Conservation (phyloP, 106 monocot genomes). For the Dendrobium chrysotoxum region DNA sequence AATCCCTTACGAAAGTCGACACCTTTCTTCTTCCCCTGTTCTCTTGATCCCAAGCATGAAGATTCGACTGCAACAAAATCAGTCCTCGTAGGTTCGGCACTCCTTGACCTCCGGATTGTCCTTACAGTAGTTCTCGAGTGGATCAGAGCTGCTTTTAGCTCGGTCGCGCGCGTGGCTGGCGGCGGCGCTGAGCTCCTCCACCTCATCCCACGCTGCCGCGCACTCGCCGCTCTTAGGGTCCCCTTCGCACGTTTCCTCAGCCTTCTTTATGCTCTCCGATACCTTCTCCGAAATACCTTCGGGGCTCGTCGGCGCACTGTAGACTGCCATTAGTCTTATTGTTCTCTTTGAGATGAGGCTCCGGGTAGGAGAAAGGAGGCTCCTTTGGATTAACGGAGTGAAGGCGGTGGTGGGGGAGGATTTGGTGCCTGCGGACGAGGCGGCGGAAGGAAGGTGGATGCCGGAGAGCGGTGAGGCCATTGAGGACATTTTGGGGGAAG, state of each 20-base stretch:
- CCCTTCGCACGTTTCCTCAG: constrained; percentile 60
- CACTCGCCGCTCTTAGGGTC: constrained; percentile 67
- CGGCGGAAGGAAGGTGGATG: constrained; percentile 22
- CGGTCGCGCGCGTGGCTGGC: constrained; percentile 87
- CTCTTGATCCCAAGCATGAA: background rate
- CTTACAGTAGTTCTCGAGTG: constrained; percentile 87
- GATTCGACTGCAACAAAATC: background rate
- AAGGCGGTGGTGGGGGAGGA: constrained; percentile 6
- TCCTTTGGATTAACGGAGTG: background rate
- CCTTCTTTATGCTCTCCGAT: constrained; percentile 75
- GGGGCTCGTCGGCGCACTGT: constrained; percentile 53
- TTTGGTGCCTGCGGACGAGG: background rate
- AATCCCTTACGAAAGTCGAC: no score
- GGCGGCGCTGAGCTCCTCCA: constrained; percentile 94
- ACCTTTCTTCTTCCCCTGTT: background rate
- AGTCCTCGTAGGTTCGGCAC: constrained; percentile 93
- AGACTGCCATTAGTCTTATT: constrained; percentile 1
- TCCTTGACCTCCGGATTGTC: constrained; percentile 93
- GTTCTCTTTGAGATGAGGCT: background rate
- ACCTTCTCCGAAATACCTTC: constrained; percentile 56
- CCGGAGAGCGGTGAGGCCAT: constrained; percentile 51
- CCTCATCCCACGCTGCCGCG: constrained; percentile 95
- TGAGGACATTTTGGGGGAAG: no score
- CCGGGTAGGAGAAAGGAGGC: background rate
- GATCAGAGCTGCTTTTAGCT: constrained; percentile 63